Evolutionary conservation across 1,139 yeast species (phyloP), one percentile per base, ranked within the genome.

Genomic region (Saccharomycopsis hybrid): DNA sequence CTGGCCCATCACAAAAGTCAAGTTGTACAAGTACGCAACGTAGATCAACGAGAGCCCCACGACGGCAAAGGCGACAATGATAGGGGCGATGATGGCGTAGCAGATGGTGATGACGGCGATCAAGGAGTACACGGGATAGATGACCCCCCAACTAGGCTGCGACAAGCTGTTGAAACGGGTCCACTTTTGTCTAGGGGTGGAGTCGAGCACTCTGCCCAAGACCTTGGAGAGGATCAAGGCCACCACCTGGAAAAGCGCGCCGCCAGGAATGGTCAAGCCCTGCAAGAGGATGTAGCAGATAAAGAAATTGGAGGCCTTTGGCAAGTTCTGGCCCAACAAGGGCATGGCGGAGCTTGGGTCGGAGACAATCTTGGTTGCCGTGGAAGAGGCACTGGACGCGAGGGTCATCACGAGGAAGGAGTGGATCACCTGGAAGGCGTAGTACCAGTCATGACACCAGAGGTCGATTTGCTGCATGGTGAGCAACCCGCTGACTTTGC

Each of bases 181-280:
- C 85, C 86, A 89, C 69, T 85, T 85, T 75, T 88, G 88, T 62
- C 97, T 75, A 44, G 95, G 89, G 3, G 97, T 88, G 46, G 69
- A 71, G 62, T 92, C 97, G 47, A 90, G 71, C 11, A 87, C 25
- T 35, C 67, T 62, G 18, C 96, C 90, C 55, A 90, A 68, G 29
- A 84, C 68, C 62, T 85, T 81, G 64, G 78, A 87, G 54, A 88
- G 65, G 58, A 85, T 72, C 56, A 92, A 73, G 0, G 84, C 80
- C 35, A 80, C 85, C 51, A 89, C 71, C 66, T 90, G 97, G 59
- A 89, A 77, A 48, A 92, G 70, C 30, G 85, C 75, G 58, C 92
- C 92, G 37, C 95, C 84, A 13, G 95, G 78, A 51, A 87, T 75
- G 1, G 94, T 70, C 60, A 92, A 73, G 51, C 97, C 97, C 70